These are phyloP conservation scores for Blastobotrys muscicola DNA, from an alignment of 805 yeast species.

Conservation along the genomic window DNA sequence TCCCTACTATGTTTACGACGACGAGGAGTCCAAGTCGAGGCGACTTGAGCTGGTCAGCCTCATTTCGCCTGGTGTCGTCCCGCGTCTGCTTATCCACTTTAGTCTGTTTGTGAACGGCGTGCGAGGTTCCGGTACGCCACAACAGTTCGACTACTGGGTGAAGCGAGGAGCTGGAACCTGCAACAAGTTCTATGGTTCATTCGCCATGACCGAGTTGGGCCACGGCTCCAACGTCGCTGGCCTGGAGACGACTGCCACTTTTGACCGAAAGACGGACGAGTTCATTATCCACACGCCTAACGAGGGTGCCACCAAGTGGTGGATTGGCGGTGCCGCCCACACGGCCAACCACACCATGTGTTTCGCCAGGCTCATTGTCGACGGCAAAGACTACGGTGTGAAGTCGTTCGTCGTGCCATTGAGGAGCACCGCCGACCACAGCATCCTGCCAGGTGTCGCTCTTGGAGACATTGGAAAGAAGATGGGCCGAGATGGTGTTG, in stretches of 20 bases:
- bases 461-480: conserved; percentile 90
- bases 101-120: conserved; percentile 75
- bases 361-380: conserved; percentile 72
- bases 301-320: conserved; percentile 90
- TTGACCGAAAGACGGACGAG: conserved; percentile 52
- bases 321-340: conserved; percentile 98
- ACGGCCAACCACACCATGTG: conserved; percentile 81
- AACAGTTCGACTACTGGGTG: conserved; percentile 79
- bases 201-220: conserved; percentile 86
- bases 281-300: conserved; percentile 79
- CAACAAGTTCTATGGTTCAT: conserved; percentile 57
- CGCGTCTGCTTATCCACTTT: conserved; percentile 78
- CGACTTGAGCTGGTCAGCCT: conserved; percentile 23
- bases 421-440: conserved; percentile 57
- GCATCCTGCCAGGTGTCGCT: conserved; percentile 65
- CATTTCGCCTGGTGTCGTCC: conserved; percentile 65
- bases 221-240: conserved; percentile 93
- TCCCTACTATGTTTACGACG: conserved; percentile 3
- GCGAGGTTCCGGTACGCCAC: conserved; percentile 78
- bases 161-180: conserved; percentile 37
- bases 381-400: conserved; percentile 82
- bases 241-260: conserved; percentile 84
- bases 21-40: conserved; percentile 12
- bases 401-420: conserved; percentile 89
- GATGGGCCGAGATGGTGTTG: conserved; percentile 94